Evolutionary conservation across 2,329 filamentous ascomycete species (phyloP).

Genomic region (Colletotrichum abscissum): DNA sequence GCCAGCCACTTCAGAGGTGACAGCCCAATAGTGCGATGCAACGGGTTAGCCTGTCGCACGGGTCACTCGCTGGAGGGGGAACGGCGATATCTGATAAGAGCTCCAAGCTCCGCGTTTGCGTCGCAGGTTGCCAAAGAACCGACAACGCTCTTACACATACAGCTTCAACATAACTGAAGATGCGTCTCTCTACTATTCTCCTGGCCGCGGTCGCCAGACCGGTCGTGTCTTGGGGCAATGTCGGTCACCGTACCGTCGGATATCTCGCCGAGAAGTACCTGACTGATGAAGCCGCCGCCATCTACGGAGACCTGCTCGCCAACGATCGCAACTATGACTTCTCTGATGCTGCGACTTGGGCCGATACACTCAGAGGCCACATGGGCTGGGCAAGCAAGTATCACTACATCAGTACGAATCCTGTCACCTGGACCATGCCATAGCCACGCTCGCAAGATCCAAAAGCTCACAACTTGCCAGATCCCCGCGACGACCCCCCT

Average conservation of each 20-base stretch:
- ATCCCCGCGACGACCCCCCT: slow-evolving; percentile 33
- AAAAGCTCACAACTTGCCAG: background rate
- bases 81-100: slow-evolving; percentile 15
- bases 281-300: slow-evolving; percentile 23
- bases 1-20: slow-evolving; percentile 18
- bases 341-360: slow-evolving; percentile 36
- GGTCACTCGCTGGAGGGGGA: background rate
- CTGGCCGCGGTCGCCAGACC: slow-evolving; percentile 4
- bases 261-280: slow-evolving; percentile 36
- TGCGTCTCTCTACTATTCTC: slow-evolving; percentile 15
- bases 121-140: background rate
- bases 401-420: slow-evolving; percentile 34
- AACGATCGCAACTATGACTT: slow-evolving; percentile 36
- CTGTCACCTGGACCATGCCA: background rate
- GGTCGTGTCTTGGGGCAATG: slow-evolving; percentile 28
- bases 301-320: slow-evolving; percentile 34
- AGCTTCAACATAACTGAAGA: background rate
- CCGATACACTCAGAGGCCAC: slow-evolving; percentile 33
- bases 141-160: background rate
- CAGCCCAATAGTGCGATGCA: slow-evolving; percentile 6
- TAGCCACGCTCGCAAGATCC: background rate
- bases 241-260: slow-evolving; percentile 36
- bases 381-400: slow-evolving; percentile 37
- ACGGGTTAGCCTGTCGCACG: slow-evolving; percentile 19
- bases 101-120: background rate